Evolutionary conservation across 257 asterid species (phyloP), one percentile per base, ranked within the genome.

Genomic region (Capsicum baccatum): DNA sequence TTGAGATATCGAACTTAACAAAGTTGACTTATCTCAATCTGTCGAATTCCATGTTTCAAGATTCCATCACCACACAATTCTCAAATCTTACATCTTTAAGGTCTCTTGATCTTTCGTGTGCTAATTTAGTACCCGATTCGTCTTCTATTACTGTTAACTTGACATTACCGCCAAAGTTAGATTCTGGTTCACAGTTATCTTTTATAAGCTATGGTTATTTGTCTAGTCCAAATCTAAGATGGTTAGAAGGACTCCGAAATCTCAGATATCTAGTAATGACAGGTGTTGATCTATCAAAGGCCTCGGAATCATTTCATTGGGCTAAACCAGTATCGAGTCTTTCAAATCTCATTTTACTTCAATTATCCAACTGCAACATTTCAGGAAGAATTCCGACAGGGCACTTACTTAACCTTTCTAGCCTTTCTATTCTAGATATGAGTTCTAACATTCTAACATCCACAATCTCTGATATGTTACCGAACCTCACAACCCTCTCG

Each of bases 51-150:
- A 70, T 73, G 74, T 57, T 83, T 55, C 54, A 70, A 66, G 85
- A 73, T 70, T 0, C 63, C 39, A 73, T 83, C 48, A 44, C 82
- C 6, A 73, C 71, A 11, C 85, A 83, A 44, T 52, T 73, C 64
- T 17, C 79, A 59, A 73, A 83, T 42, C 85, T 58, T 13, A 83
- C 85, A 21, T 83, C 83, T 70, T 74, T 83, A 2, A 73, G 58
- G 67, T 83, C 7, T 0, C 74, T 83, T 70, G 85, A 83, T 57
- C 82, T 83, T 63, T 83, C 85, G 4, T 83, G 85, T n/a, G 55
- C 85, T 26, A 0, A 10, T 52, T 19, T 42, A 57, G 80, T 83
- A 19, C 6, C 0, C 0, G 63, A 83, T 42, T 15, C 6, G 0
- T 83, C 82, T 55, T 35, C 85, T 52, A 0, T 83, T 39, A 0